Conservation (phyloP, 1,284 basidiomycete genomes). For the Cryptococcus jaspeensis region DNA sequence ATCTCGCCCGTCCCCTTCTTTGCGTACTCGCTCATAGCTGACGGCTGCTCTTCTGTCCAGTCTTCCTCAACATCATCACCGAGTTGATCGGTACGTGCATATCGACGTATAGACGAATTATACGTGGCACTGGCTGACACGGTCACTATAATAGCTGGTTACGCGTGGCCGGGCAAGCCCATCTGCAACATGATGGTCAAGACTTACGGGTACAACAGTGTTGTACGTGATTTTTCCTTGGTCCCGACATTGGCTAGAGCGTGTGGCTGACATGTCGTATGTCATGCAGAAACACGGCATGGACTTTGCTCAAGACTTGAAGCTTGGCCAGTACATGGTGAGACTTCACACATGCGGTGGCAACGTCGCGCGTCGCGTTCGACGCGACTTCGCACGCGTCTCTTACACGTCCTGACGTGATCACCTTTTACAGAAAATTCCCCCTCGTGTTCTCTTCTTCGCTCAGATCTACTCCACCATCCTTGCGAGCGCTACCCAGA, state of each 20-base stretch:
- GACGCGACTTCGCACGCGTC: background rate
- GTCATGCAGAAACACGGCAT: conserved; percentile 55
- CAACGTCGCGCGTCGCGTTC: too few relatives aligned
- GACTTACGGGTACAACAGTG: conserved; percentile 36
- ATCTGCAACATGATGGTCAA: conserved; percentile 68
- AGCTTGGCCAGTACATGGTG: conserved; percentile 55
- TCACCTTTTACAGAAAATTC: conserved; percentile 35
- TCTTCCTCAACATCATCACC: conserved; percentile 54
- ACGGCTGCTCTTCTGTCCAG: conserved; percentile 7
- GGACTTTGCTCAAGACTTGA: conserved; percentile 56
- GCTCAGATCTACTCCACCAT: conserved; percentile 60
- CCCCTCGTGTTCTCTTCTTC: conserved; percentile 57
- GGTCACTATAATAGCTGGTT: conserved; percentile 56
- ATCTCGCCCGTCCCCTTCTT: background rate
- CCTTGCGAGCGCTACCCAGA: conserved; percentile 48
- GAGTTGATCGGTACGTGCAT: conserved; percentile 49
- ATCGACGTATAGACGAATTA: conserved; percentile 50
- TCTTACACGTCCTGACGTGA: background rate
- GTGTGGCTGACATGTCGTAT: conserved; percentile 46
- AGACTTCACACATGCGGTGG: background rate
- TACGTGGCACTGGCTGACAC: conserved; percentile 58
- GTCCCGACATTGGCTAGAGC: background rate
- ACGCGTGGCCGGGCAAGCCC: conserved; percentile 60
- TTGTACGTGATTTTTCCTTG: conserved; percentile 1
- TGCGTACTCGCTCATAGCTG: background rate